phyloP scores from a whole-genome alignment of 768 basidiomycete species.

The Rhodotorula toruloides region DNA sequence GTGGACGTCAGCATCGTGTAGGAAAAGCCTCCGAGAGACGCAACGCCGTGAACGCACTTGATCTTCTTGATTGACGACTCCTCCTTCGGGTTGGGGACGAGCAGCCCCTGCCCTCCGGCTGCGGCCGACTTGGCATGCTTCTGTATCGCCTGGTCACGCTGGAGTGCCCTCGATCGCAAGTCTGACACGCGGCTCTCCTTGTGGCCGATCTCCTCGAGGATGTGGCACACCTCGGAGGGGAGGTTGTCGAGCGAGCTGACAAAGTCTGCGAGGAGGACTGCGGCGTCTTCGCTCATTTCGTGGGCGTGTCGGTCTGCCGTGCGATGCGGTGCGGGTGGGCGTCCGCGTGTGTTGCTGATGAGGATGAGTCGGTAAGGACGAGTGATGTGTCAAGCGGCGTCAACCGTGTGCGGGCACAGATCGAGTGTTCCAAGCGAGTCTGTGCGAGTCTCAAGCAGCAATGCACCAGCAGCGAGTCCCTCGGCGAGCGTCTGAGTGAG shows the following conservation, averaged over 20 bases:
- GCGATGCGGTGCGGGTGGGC: background rate
- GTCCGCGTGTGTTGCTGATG: background rate
- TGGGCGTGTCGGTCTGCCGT: background rate
- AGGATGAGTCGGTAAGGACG: too few species aligned
- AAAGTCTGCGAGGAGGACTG: slow-evolving; percentile 38
- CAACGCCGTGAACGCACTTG: slow-evolving; percentile 4
- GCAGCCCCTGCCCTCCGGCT: slow-evolving; percentile 30
- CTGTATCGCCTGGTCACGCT: slow-evolving; percentile 36
- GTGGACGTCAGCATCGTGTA: too few species aligned
- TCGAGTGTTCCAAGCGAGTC: too few species aligned
- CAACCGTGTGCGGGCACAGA: too few species aligned
- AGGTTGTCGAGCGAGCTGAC: slow-evolving; percentile 39
- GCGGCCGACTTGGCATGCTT: slow-evolving; percentile 31
- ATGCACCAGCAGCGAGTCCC: too few species aligned
- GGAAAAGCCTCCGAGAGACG: background rate
- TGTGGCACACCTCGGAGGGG: slow-evolving; percentile 38
- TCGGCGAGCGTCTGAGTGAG: too few species aligned
- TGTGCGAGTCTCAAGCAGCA: too few species aligned
- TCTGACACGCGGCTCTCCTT: slow-evolving; percentile 36
- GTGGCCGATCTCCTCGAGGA: slow-evolving; percentile 38
- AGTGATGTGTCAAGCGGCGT: too few species aligned
- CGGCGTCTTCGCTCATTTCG: slow-evolving; percentile 29
- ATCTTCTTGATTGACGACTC: slow-evolving; percentile 31
- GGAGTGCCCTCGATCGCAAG: slow-evolving; percentile 21
- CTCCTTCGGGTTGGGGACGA: slow-evolving; percentile 34